Conservation (phyloP, 202 grass and related monocot species). For the Schoenoplectus tabernaemontani region DNA sequence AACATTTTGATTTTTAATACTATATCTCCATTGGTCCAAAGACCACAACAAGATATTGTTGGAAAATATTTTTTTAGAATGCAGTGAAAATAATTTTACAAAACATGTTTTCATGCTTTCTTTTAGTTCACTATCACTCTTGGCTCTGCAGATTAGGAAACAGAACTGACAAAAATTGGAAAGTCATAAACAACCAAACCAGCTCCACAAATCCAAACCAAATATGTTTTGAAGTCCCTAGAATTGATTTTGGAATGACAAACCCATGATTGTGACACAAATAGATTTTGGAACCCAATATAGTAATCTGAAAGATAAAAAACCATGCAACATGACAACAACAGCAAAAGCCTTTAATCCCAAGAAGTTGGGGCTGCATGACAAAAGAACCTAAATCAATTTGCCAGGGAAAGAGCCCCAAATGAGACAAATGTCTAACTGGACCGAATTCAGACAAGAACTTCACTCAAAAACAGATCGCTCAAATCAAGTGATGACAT, state of each 20-base stretch:
- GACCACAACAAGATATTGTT: background rate
- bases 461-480: background rate
- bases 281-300: background rate
- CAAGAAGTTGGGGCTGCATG: too few species aligned
- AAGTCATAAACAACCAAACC: background rate
- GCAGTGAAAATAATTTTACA: background rate
- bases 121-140: background rate
- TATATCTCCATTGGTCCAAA: background rate
- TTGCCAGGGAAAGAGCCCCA: background rate
- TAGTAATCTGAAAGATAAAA: background rate
- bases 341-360: too few species aligned
- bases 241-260: background rate
- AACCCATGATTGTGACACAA: background rate
- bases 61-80: background rate
- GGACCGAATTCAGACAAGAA: background rate
- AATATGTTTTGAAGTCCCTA: background rate
- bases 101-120: background rate
- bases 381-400: background rate
- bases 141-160: background rate
- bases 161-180: background rate
- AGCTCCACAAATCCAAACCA: background rate
- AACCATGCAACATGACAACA: background rate
- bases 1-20: background rate
- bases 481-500: background rate
- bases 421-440: background rate